Conservation (phyloP, 2,329 filamentous ascomycete genomes). For the Pestalotiopsis sp. region DNA sequence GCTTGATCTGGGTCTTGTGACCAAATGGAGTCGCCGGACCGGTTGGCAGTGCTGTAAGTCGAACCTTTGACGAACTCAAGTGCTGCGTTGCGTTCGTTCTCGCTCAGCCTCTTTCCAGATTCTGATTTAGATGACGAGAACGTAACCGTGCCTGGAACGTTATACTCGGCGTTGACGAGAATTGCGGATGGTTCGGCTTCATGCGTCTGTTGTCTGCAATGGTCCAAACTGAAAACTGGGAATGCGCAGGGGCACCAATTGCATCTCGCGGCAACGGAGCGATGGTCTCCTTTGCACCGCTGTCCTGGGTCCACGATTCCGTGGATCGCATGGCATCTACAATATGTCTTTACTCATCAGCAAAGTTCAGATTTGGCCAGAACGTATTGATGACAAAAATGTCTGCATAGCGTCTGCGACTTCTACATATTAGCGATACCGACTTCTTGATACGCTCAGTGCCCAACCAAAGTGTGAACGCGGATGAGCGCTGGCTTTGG, state of each 20-base stretch:
- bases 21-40: neutral
- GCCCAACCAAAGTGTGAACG: too few relatives aligned
- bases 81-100: neutral
- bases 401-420: too few relatives aligned
- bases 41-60: neutral
- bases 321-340: too few relatives aligned
- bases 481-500: too few relatives aligned
- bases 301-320: too few relatives aligned
- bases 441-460: too few relatives aligned
- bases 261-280: neutral
- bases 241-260: neutral
- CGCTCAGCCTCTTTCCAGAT: neutral
- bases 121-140: neutral
- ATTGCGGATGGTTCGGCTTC: neutral
- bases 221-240: neutral
- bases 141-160: neutral
- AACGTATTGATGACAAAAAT: too few relatives aligned
- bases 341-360: too few relatives aligned
- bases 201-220: neutral
- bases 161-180: neutral
- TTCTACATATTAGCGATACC: too few relatives aligned
- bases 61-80: neutral
- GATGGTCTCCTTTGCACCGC: too few relatives aligned
- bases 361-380: too few relatives aligned
- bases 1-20: neutral